Conservation (phyloP, 2,329 filamentous ascomycete species). For the Aureobasidium sp. region DNA sequence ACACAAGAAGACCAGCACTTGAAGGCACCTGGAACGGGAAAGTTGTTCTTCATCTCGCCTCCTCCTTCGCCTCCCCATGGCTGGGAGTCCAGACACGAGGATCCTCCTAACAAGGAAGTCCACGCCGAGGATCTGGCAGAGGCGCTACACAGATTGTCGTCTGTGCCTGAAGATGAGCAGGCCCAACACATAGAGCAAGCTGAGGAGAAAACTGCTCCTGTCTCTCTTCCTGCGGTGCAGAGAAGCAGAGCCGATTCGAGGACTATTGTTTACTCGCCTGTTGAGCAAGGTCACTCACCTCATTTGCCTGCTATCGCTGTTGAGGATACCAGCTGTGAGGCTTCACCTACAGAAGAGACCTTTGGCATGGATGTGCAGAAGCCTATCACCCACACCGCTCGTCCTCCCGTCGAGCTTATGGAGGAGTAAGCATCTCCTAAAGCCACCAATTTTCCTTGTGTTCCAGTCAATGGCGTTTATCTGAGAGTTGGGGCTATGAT, state of each 20-base stretch:
- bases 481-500: background rate
- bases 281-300: conserved; percentile 54
- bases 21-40: conserved; percentile 51
- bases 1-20: conserved; percentile 40
- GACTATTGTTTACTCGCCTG: conserved; percentile 57
- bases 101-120: conserved; percentile 59
- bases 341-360: conserved; percentile 41
- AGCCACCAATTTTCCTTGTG: background rate
- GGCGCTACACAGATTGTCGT: conserved; percentile 47
- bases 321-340: conserved; percentile 50
- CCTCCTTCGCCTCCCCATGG: conserved; percentile 58
- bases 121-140: conserved; percentile 55
- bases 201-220: background rate
- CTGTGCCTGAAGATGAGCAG: conserved; percentile 3
- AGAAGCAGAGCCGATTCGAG: conserved; percentile 44
- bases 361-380: conserved; percentile 36
- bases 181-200: background rate
- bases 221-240: background rate
- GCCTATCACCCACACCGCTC: conserved; percentile 45
- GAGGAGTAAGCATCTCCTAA: conserved; percentile 22
- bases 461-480: background rate
- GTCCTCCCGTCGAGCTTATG: conserved; percentile 53
- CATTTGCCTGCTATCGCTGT: conserved; percentile 57
- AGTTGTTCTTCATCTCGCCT: conserved; percentile 60
- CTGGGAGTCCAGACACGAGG: conserved; percentile 57